Percentiles rank a stretch among this genome's conserved stretches.
Conservation (phyloP, 306 rosid genomes). For the Chamaecrista fasciculata region DNA sequence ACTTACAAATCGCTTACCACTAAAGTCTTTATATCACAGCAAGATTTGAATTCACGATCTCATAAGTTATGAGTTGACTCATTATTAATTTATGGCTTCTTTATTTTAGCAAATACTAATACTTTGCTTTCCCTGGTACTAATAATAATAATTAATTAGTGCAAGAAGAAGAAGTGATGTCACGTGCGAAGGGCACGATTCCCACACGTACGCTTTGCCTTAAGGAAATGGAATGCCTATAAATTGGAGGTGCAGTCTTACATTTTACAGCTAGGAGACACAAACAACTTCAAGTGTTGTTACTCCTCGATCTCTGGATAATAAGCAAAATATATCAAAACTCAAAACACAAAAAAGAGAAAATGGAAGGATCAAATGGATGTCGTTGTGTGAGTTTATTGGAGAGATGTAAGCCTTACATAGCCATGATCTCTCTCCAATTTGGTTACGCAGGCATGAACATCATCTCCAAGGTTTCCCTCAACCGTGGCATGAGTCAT, state of each 20-base stretch:
- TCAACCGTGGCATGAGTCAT: slow-evolving; percentile 90
- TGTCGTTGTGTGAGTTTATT: slow-evolving; percentile 30
- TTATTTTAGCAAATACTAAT: no score
- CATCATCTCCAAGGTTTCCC: slow-evolving; percentile 81
- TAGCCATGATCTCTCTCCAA: slow-evolving; percentile 81
- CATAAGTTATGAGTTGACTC: no score
- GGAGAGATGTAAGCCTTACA: slow-evolving; percentile 75
- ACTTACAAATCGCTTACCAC: no score
- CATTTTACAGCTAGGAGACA: slow-evolving; percentile 47
- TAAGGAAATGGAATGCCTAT: slow-evolving; percentile 23
- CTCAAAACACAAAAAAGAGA: background rate
- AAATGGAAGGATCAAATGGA: slow-evolving; percentile 47
- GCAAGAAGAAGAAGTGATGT: no score
- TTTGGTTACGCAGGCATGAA: slow-evolving; percentile 98
- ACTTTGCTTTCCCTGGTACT: no score
- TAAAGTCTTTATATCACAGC: no score
- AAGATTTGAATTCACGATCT: no score
- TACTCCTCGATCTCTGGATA: slow-evolving; percentile 43
- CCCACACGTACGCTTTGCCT: slow-evolving; percentile 34
- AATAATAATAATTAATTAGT: background rate
- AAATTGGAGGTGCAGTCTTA: slow-evolving; percentile 33
- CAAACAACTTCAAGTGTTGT: slow-evolving; percentile 46
- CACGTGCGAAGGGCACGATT: slow-evolving; percentile 37
- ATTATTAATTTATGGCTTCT: no score
- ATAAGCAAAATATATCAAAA: no score